Conservation (phyloP, 495 filamentous ascomycete genomes). For the Elasticomyces elasticus region DNA sequence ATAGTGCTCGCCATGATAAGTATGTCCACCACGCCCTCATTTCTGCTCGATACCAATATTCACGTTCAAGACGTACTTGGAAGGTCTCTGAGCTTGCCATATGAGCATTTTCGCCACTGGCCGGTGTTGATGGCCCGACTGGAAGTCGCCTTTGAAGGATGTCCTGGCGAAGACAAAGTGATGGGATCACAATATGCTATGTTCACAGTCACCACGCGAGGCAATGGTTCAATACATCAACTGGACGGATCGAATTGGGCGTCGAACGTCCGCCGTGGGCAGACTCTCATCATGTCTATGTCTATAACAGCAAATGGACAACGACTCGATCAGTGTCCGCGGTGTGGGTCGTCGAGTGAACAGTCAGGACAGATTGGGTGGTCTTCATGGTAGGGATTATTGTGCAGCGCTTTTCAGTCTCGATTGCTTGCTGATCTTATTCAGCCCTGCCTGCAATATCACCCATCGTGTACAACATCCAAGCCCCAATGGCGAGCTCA, state of each 20-base stretch:
- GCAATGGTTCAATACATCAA: background rate
- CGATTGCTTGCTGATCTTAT: background rate
- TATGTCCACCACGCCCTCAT: conserved; percentile 3
- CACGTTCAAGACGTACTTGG: background rate
- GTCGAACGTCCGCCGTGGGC: background rate
- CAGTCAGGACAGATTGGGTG: background rate
- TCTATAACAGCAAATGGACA: background rate
- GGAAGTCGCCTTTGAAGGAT: background rate
- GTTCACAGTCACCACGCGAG: background rate
- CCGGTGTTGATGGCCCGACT: background rate
- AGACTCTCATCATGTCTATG: background rate
- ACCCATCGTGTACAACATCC: background rate
- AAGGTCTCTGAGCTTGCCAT: background rate
- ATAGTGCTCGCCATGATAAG: background rate
- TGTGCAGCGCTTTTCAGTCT: background rate
- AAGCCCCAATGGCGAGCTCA: too few species aligned
- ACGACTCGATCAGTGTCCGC: background rate
- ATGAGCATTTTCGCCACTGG: background rate
- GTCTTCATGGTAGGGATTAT: background rate
- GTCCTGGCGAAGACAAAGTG: background rate
- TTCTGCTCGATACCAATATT: background rate
- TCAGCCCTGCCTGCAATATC: background rate
- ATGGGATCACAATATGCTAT: background rate
- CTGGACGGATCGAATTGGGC: background rate
- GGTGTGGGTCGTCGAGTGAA: background rate